A percentile compares a stretch with the other conserved stretches of the same genome.
Evolutionary conservation across 371 early-diverging fungal genomes (phyloP).

Genomic region (Ordospora colligata): DNA sequence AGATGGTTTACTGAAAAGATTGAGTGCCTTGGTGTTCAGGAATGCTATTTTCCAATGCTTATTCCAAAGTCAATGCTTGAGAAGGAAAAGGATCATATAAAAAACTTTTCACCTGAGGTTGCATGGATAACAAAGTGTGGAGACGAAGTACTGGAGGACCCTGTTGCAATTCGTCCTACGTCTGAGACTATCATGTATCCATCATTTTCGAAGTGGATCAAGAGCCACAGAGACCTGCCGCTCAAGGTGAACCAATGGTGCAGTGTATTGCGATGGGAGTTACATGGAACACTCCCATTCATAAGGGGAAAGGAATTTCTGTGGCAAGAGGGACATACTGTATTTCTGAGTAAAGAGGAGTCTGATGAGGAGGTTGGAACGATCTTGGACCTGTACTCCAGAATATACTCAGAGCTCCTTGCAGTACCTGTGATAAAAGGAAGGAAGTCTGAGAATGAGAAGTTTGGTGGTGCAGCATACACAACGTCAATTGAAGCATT

Average conservation of each 20-base stretch:
- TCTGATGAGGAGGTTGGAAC: constrained; percentile 80
- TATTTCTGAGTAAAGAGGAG: constrained; percentile 76
- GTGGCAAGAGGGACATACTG: constrained; percentile 99
- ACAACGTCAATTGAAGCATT: constrained; percentile 97
- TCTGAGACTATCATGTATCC: constrained; percentile 99
- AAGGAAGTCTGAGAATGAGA: constrained; percentile 94
- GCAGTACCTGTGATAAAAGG: constrained; percentile 97
- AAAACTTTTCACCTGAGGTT: constrained; percentile 97
- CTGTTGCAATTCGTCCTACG: constrained; percentile 96
- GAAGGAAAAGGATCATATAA: constrained; percentile 95
- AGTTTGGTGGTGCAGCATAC: constrained; percentile 96
- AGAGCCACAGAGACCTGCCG: constrained; percentile 92
- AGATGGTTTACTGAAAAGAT: constrained; percentile 82
- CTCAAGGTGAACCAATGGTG: constrained; percentile 98
- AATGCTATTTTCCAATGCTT: constrained; percentile 99
- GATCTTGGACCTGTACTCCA: constrained; percentile 84
- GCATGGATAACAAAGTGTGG: constrained; percentile 98
- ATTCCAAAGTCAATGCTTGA: constrained; percentile 78
- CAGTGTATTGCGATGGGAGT: constrained; percentile 99
- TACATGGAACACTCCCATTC: constrained; percentile 96
- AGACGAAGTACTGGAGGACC: constrained; percentile 77
- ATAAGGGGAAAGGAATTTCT: constrained; percentile 96
- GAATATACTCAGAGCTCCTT: constrained; percentile 86
- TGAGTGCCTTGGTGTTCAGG: constrained; percentile 81
- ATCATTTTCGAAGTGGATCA: constrained; percentile 93